Conservation (phyloP, 2,329 filamentous ascomycete genomes). For the Pseudogymnoascus sp. region DNA sequence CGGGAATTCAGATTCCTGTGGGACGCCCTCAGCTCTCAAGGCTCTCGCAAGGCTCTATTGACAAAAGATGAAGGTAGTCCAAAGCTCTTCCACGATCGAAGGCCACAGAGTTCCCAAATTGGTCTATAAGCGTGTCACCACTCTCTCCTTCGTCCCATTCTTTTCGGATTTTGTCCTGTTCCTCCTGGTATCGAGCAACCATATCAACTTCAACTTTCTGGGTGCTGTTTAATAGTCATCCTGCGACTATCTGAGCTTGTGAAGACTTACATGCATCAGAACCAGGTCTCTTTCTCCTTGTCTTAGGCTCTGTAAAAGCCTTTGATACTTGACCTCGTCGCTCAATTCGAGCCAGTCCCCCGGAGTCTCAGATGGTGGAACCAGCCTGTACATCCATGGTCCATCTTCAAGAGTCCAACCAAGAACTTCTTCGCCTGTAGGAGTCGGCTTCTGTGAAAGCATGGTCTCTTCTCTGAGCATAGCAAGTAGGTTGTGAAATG, state of each 20-base stretch:
- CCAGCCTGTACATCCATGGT: slow-evolving; percentile 20
- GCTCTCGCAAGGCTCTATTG: background rate
- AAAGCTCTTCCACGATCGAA: background rate
- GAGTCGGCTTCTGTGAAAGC: slow-evolving; percentile 13
- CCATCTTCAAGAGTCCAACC: slow-evolving; percentile 21
- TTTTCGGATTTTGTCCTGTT: background rate
- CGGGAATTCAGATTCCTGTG: background rate
- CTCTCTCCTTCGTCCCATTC: background rate
- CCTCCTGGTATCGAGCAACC: background rate
- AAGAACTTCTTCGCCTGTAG: background rate
- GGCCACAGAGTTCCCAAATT: background rate
- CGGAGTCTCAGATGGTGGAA: background rate
- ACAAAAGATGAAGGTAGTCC: background rate
- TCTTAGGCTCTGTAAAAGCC: background rate
- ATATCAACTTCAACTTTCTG: background rate
- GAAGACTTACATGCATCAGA: background rate
- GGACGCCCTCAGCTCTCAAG: background rate
- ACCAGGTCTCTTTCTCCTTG: background rate
- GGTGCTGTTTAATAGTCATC: background rate
- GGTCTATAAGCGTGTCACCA: background rate
- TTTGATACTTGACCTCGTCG: background rate
- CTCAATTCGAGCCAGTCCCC: background rate
- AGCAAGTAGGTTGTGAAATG: slow-evolving; percentile 12
- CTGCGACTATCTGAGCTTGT: background rate
- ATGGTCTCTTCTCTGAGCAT: slow-evolving; percentile 17